Base-by-base conservation (phyloP, 306 rosid species). In the Inga oerstediana region DNA sequence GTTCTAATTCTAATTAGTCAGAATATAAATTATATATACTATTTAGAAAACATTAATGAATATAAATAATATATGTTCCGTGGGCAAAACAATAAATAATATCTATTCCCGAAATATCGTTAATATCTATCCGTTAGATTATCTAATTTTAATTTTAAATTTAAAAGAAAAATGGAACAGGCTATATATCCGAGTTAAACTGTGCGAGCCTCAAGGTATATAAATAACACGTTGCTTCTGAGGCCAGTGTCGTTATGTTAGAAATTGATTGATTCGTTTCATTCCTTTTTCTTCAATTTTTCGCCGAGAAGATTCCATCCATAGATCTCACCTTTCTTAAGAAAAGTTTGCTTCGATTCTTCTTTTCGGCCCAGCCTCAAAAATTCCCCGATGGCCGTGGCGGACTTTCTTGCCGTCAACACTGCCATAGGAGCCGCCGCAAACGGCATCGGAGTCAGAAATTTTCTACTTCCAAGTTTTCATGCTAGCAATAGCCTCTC, bases 381-480 rank as follows among this genome's bases (percentile, higher is more conserved):
- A 68, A 65, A 48, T 20, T 30, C 68, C 8, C 27, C 39, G 43
- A 30, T 82, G 49, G 77, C 73, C 74, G 72, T 81, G 77, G 89
- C 89, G 95, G 85, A 90, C 34, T 65, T 87, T 20, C 84, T 85
- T 22, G 44, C 87, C 17, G 85, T 90, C 19, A 95, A 91, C 64
- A 20, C 91, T 9, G 85, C 88, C 4, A 75, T 89, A 8, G 85
- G 85, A 2, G 87, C 88, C 70, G 74, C 93, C 58, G 69, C 90
- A 0, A 89, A 91, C 6, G 84, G 89, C 3, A 75, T 91, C 13
- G 89, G 90, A 37, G 81, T 93, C 80, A 80, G 91, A 17, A 89
- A 89, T 56, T 27, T 80, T 80, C 76, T 85, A 27, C 86, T 88
- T 24, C 91, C 90, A 20, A 71, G 15, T 58, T 79, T 13, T 22